Evolutionary conservation across 1,284 basidiomycete species (phyloP).

Genomic region (Naganishia cerealis): DNA sequence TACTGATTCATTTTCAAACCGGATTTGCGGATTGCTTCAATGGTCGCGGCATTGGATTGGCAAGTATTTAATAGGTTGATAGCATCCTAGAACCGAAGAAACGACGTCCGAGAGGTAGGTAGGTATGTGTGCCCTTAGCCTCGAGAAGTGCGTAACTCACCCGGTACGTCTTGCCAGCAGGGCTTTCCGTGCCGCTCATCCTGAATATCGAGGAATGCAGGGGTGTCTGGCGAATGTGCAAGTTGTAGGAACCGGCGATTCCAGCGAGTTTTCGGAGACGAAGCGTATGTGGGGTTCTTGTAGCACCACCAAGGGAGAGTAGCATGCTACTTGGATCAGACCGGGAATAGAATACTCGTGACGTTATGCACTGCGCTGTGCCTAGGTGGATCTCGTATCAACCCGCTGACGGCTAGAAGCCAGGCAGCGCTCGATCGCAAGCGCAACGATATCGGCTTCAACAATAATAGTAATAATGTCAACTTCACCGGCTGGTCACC

Average conservation of each 20-base stretch:
- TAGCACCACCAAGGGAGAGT: constrained; percentile 3
- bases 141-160: constrained; percentile 1
- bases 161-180: constrained; percentile 26
- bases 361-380: too few relatives aligned
- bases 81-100: constrained; percentile 60
- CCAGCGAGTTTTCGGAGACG: not conserved
- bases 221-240: not conserved
- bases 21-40: constrained; percentile 78
- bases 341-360: not conserved
- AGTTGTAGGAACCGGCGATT: not conserved
- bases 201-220: not conserved
- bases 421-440: too few relatives aligned
- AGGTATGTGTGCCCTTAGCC: not conserved
- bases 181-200: constrained; percentile 20
- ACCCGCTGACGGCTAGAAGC: too few relatives aligned
- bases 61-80: constrained; percentile 84
- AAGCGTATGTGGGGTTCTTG: not conserved
- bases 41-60: constrained; percentile 87
- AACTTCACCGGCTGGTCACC: too few relatives aligned
- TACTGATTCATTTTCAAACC: constrained; percentile 69
- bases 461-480: too few relatives aligned
- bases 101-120: not conserved
- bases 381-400: too few relatives aligned
- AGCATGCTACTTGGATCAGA: not conserved
- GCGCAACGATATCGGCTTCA: too few relatives aligned